phyloP scores from a whole-genome alignment of 371 early-diverging fungal genomes.

The Apophysomyces elegans region DNA sequence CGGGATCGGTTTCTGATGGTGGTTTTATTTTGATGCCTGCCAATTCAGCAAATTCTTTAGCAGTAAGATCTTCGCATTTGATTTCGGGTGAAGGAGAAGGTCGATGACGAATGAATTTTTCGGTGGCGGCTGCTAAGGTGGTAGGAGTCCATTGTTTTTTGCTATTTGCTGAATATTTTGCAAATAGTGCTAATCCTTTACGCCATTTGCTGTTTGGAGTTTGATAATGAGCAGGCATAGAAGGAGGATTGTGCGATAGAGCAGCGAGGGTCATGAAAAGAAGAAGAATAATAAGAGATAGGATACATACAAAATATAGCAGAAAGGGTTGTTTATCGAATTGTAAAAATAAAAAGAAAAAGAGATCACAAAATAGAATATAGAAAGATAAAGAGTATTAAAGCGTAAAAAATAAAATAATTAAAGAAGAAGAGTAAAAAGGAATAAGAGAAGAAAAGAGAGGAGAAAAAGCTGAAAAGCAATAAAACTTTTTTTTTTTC shows the following conservation, averaged over 20 bases:
- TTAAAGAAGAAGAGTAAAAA: not conserved
- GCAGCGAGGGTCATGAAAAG: constrained; percentile 26
- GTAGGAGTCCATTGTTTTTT: constrained; percentile 15
- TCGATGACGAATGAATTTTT: constrained; percentile 24
- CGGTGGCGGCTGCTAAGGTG: constrained; percentile 29
- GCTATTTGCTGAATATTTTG: not conserved
- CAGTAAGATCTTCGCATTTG: constrained; percentile 34
- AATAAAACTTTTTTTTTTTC: constrained; percentile 3
- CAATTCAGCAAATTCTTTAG: constrained; percentile 35
- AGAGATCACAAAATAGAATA: constrained; percentile 6
- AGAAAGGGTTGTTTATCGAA: not conserved
- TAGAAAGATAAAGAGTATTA: not conserved
- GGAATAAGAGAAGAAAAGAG: not conserved
- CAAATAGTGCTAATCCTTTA: constrained; percentile 1
- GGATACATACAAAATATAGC: not conserved
- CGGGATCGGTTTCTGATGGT: not conserved
- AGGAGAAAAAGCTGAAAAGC: not conserved
- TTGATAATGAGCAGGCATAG: not conserved
- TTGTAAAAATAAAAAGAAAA: not conserved
- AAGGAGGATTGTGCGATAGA: constrained; percentile 23
- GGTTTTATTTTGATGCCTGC: constrained; percentile 30
- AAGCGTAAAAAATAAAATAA: not conserved
- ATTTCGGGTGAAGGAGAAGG: constrained; percentile 15
- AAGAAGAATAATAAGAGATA: not conserved
- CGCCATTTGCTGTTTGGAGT: constrained; percentile 3